phyloP scores from a whole-genome alignment of 208 protist genomes.

The Wallacemonas sp. region DNA sequence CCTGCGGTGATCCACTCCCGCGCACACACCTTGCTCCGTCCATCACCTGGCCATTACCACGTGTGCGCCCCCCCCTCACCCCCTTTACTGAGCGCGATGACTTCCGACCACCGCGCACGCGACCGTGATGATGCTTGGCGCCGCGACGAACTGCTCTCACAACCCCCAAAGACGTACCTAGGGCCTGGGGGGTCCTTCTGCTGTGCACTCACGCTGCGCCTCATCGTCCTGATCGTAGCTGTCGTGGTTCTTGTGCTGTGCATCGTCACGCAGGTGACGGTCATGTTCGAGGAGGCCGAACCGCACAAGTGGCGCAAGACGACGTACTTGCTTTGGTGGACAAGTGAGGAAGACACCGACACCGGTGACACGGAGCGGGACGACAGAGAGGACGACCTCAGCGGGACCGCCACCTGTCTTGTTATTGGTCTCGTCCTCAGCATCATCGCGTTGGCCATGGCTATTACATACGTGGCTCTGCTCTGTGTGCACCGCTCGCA shows the following conservation, averaged over 20 bases:
- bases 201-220: background rate
- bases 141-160: background rate
- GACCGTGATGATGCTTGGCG: background rate
- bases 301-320: background rate
- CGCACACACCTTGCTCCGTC: no score
- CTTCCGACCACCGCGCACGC: no score
- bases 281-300: background rate
- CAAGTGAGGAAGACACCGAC: background rate
- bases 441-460: background rate
- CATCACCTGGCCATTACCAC: no score
- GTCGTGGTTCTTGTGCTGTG: conserved; percentile 3
- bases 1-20: no score
- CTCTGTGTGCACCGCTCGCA: conserved; percentile 3
- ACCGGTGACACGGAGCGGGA: background rate
- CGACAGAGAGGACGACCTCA: background rate
- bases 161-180: background rate
- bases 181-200: background rate
- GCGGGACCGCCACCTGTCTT: background rate
- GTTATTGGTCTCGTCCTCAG: conserved; percentile 2
- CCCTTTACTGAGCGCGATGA: no score
- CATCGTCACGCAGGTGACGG: background rate
- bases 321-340: background rate
- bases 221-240: background rate
- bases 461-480: background rate
- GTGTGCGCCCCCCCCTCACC: no score